Base-by-base conservation (phyloP, 495 filamentous ascomycete genomes). In the Annulohypoxylon moriforme region DNA sequence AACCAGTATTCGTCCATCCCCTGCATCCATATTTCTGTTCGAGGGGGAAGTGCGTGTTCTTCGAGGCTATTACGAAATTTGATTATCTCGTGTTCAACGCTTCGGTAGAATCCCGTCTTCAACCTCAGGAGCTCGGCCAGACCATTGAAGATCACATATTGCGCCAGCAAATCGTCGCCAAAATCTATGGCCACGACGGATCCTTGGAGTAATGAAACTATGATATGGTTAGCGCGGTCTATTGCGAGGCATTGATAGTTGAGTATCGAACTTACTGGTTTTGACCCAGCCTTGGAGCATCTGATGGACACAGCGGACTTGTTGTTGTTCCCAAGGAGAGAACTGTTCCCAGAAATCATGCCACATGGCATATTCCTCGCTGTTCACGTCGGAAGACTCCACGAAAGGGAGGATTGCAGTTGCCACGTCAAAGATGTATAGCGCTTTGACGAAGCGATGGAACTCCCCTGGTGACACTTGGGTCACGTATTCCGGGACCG, bases 241-340 rank as follows among this genome's bases (percentile, higher is more conserved):
- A 2, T 25, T 0, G 36, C 0, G 29, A 24, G n/a, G 36, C 14
- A 46, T 27, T 6, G 20, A 38, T 18, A 18, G 40, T 31, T 47
- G 18, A 29, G 8, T n/a, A 22, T 60, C 7, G 11, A n/a, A 59
- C 63, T 58, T 40, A 59, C 53, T 9, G 9, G 38, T 0, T 2
- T 14, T 0, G 8, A 66, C 1, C 25, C 40, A 31, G 0, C 25
- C 11, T 0, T 44, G 14, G 0, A 69, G 14, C 38, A 69, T 63
- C 1, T 13, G 14, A 10, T 58, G 66, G 1, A 58, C 36, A n/a
- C 66, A 69, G 0, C 66, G 58, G 22, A 58, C 59, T 16, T 69
- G 66, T 16, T 63, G 59, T 3, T 58, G 27, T 20, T 57, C 58
- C 66, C 66, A 69, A 1, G 66, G 66, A 3, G 59, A 27, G 29